Evolutionary conservation across 2,329 filamentous ascomycete genomes (phyloP).

Genomic region (Sarocladium kiliense): DNA sequence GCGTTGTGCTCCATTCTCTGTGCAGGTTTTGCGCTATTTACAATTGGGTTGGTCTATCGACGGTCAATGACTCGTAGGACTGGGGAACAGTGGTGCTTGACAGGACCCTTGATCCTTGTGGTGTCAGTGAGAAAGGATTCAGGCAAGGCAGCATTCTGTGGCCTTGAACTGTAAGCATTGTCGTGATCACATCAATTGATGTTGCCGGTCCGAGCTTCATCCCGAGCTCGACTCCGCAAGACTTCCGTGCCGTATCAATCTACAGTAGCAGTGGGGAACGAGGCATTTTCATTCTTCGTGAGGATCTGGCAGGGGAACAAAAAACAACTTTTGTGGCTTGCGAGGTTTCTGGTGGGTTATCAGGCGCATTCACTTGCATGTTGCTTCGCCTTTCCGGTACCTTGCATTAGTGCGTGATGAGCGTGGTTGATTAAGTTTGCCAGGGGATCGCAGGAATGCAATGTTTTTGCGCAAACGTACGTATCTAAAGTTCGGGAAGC

Average conservation of each 20-base stretch:
- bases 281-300: background rate
- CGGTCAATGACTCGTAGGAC: background rate
- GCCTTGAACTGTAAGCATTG: no score
- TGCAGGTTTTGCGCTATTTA: slow-evolving; percentile 1
- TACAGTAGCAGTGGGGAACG: background rate
- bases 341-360: background rate
- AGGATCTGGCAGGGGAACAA: background rate
- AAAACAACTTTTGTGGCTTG: background rate
- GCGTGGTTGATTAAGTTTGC: background rate
- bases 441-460: background rate
- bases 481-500: no score
- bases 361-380: background rate
- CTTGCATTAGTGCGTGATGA: slow-evolving; percentile 4
- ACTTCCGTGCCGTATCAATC: no score
- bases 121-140: background rate
- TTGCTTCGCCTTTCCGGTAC: background rate
- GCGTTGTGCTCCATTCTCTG: background rate
- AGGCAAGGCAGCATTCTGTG: background rate
- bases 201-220: no score
- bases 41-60: background rate
- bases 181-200: no score
- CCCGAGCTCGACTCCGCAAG: no score
- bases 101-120: background rate
- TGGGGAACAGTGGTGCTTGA: background rate
- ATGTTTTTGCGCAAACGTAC: no score